These are phyloP conservation scores for Microstegium vimineum DNA, from an alignment of 176 grass and related monocot species.

Conservation along the genomic window DNA sequence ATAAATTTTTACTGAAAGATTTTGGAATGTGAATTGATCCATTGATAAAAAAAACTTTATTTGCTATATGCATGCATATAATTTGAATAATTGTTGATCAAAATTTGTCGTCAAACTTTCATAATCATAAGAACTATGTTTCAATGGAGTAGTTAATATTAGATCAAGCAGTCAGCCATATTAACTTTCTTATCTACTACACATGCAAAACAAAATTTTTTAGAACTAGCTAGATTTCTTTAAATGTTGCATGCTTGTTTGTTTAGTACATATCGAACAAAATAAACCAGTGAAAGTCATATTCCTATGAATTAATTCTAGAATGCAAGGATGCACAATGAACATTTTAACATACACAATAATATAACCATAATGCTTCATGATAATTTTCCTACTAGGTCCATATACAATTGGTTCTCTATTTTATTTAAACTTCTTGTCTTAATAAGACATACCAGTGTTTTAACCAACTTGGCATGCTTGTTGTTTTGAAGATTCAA, in stretches of 20 bases:
- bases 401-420: background rate
- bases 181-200: background rate
- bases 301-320: background rate
- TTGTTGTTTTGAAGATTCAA: slow-evolving; percentile 21
- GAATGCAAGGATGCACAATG: background rate
- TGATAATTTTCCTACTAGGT: background rate
- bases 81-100: background rate
- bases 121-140: background rate
- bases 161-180: background rate
- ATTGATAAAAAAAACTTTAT: background rate
- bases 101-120: background rate
- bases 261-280: background rate
- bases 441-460: background rate
- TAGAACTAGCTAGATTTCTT: background rate
- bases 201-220: background rate
- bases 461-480: background rate
- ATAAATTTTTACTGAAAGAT: background rate
- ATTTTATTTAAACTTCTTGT: background rate
- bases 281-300: background rate
- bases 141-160: background rate
- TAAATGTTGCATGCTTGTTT: background rate
- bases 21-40: background rate
- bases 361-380: background rate
- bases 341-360: background rate
- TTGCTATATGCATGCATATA: background rate